Base-by-base conservation (phyloP, 129 eudicot genomes). In the Arctium lappa region DNA sequence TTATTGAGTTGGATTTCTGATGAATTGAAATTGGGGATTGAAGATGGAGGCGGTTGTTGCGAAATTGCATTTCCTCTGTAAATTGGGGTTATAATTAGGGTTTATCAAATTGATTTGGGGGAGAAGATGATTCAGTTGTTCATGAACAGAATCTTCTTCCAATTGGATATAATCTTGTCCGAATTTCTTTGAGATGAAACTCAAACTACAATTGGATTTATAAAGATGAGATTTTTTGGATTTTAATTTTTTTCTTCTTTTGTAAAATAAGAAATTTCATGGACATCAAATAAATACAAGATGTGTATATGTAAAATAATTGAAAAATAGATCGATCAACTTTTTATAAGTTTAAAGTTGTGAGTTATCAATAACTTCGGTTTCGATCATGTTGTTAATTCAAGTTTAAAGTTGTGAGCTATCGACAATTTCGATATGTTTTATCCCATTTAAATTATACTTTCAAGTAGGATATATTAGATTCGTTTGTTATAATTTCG, bases 31-130 rank as follows among this genome's bases (percentile, higher is more conserved):
- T 7, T 40, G 40, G 84, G 80, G 72, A 32, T 60, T 79, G 77
- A 34, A 70, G 68, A 72, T 81, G 71, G 60, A 50, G 81, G 48
- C 81, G 73, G 73, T 36, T 82, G 73, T 39, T 66, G 72, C 32
- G 16, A 36, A 70, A 73, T 31, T n/a, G 73, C 83, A 77, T 81
- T 81, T 81, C 71, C 15, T 42, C 30, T 36, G 68, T 69, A n/a
- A 71, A 8, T 71, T 40, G 68, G 66, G 40, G 6, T 6, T 0
- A 32, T 8, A 31, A 77, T 73, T 81, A 82, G 80, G 86, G 86
- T 81, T 81, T 81, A 85, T 69, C 8, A 33, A 37, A 39, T 46
- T 78, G 76, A 40, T n/a, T 34, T 11, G 12, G 29, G 63, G 1
- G 56, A 65, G 39, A 37, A 18, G 36, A 77, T 31, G 82, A 77